A percentile compares a stretch with the other conserved stretches of the same genome.
Evolutionary conservation across 2,329 filamentous ascomycete species (phyloP).

Genomic region (Diaporthe longicolla): DNA sequence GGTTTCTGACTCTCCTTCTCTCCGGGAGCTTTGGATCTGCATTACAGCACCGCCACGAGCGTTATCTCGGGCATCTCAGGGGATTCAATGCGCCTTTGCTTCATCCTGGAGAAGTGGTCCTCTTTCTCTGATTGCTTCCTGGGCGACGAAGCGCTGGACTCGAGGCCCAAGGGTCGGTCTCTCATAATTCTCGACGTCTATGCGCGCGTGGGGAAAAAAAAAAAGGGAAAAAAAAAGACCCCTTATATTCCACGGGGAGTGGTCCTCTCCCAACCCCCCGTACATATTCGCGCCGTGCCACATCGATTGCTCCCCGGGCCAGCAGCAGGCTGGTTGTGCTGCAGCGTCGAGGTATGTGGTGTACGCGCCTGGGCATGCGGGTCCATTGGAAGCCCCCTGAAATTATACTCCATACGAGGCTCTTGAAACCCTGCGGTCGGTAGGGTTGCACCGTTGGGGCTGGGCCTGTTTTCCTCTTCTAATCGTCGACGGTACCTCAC

Average conservation of each 20-base stretch:
- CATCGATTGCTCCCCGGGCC: not conserved
- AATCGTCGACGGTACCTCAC: not conserved
- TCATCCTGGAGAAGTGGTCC: not conserved
- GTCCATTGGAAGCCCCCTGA: slow-evolving; percentile 6
- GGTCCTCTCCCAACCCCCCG: not conserved
- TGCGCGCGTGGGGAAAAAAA: not conserved
- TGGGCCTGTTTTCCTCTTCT: not conserved
- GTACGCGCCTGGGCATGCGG: not conserved
- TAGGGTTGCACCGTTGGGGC: slow-evolving; percentile 10
- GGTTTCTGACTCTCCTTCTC: not conserved
- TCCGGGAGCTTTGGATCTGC: not conserved
- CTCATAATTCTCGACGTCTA: not conserved
- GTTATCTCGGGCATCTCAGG: slow-evolving; percentile 17
- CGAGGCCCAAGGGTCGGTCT: not conserved
- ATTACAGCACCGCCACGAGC: slow-evolving; percentile 21
- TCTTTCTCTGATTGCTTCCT: slow-evolving; percentile 2
- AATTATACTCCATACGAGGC: slow-evolving; percentile 18
- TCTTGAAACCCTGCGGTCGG: slow-evolving; percentile 2
- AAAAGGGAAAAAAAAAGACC: not conserved
- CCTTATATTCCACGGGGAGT: slow-evolving; percentile 15
- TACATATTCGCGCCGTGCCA: not conserved
- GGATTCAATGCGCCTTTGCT: slow-evolving; percentile 10
- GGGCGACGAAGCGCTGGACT: slow-evolving; percentile 8
- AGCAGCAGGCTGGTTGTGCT: slow-evolving; percentile 8
- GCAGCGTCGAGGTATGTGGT: not conserved